Base-by-base conservation (phyloP, 2,329 filamentous ascomycete species). In the Pyricularia pennisetigena region DNA sequence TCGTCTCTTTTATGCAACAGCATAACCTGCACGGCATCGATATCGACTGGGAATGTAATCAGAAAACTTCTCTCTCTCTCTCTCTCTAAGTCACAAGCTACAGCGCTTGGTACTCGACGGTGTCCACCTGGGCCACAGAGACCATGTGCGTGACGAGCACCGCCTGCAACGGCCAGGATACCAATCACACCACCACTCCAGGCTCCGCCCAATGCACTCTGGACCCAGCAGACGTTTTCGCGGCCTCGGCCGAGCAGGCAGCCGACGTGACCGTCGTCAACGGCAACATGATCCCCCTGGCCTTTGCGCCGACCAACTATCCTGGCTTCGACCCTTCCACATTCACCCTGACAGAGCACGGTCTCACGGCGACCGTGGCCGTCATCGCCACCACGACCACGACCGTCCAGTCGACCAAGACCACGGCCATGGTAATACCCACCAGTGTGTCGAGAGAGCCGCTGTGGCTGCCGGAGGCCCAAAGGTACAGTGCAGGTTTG, bases 21-120 rank as follows among this genome's bases (percentile, higher is more conserved):
- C 30, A 70, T 24, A 32, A 64, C 32, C 30, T 70, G 12, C 68
- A 71, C 41, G 69, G 68, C 20, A n/a, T 70, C 5, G 69, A 69
- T 35, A 65, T 70, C n/a, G 69, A 71, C 59, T 70, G 68, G 68
- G 68, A 70, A 61, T 35, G 28, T 23, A 41, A 64, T 2, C 16
- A 8, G 26, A 23, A 49, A 8, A 24, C 26, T 14, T n/a, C 64
- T 49, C n/a, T 49, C 32, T 24, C 16, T 65, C 10, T 5, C 14
- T 14, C 28, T 29, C 9, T 32, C 62, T 35, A 35, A 68, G 16
- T 59, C 54, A 59, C 54, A 24, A 59, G 54, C 54, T 59, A 59
- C 14, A 59, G 54, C 23, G 54, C 54, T 20, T 59, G 54, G 54
- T 59, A 59, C 54, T n/a, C 16, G 54, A 59, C 54, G 54, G 54